These are phyloP conservation scores for Ganoderma leucocontextum DNA, from an alignment of 1,284 basidiomycete species.

Conservation along the genomic window DNA sequence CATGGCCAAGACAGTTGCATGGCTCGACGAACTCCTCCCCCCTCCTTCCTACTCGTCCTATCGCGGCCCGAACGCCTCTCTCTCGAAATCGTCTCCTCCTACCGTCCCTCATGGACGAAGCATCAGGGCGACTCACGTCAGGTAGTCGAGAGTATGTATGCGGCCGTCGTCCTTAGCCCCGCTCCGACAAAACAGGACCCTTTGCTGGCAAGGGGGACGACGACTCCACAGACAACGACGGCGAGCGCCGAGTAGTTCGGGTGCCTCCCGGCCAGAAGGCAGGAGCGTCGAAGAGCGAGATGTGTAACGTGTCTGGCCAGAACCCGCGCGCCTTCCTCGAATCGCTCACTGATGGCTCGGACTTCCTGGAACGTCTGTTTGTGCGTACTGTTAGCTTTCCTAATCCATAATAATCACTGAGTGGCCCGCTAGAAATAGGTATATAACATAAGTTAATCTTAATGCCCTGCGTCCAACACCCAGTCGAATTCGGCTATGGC, in stretches of 20 bases:
- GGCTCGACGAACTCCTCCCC: constrained; percentile 25
- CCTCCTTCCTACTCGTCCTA: constrained; percentile 33
- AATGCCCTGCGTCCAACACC: neutral
- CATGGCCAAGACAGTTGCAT: constrained; percentile 5
- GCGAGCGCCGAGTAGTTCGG: constrained; percentile 24
- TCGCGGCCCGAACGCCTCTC: constrained; percentile 28
- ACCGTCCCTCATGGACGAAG: constrained; percentile 16
- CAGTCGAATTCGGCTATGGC: neutral
- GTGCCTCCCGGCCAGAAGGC: constrained; percentile 9
- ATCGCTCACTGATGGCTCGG: no score
- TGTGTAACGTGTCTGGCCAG: no score
- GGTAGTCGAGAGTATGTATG: neutral
- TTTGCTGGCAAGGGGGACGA: neutral
- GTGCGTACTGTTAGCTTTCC: no score
- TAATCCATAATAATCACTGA: no score
- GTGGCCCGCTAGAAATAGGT: no score
- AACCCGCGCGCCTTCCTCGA: no score
- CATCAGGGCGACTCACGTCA: constrained; percentile 6
- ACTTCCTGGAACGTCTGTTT: no score
- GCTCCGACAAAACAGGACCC: constrained; percentile 15
- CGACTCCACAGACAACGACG: constrained; percentile 9
- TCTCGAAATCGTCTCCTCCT: constrained; percentile 26
- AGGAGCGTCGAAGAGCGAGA: no score
- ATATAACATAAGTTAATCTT: neutral
- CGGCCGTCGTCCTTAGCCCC: neutral